These are phyloP conservation scores for Boletus bicolor DNA, from an alignment of 768 basidiomycete genomes.

Conservation along the genomic window DNA sequence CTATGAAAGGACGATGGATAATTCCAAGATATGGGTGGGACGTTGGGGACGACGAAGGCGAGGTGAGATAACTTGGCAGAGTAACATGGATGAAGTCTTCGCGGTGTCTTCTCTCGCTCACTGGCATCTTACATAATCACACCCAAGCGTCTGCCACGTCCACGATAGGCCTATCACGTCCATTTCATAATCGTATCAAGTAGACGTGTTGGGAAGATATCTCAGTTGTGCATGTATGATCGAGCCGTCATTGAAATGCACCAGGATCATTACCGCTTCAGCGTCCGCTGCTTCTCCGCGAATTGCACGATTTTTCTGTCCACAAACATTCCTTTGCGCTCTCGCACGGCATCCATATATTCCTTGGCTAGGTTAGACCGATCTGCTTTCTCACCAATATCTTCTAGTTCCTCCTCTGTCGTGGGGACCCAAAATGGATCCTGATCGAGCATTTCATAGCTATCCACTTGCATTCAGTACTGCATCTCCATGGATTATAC, in stretches of 20 bases:
- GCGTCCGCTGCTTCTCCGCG: slow-evolving; percentile 96
- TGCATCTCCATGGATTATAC: neutral
- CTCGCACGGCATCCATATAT: slow-evolving; percentile 89
- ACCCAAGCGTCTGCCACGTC: slow-evolving; percentile 9
- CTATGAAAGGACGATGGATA: neutral
- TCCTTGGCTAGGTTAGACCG: slow-evolving; percentile 87
- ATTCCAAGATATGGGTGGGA: neutral
- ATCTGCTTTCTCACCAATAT: slow-evolving; percentile 95
- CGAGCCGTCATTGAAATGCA: no score
- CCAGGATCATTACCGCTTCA: slow-evolving; percentile 47
- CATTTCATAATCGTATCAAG: slow-evolving; percentile 10
- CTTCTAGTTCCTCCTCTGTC: slow-evolving; percentile 94
- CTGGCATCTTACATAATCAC: slow-evolving; percentile 27
- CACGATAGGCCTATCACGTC: neutral
- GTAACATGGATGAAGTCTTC: slow-evolving; percentile 16
- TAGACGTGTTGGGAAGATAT: neutral
- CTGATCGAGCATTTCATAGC: slow-evolving; percentile 89
- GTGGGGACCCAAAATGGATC: slow-evolving; percentile 99
- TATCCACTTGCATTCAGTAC: slow-evolving; percentile 31
- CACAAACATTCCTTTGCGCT: slow-evolving; percentile 93
- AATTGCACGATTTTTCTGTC: slow-evolving; percentile 92
- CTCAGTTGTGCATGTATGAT: neutral
- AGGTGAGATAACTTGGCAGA: slow-evolving; percentile 12
- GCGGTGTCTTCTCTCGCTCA: slow-evolving; percentile 9
- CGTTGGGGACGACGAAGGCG: slow-evolving; percentile 11